phyloP scores from a whole-genome alignment of 2,329 filamentous ascomycete genomes.

The Exophiala viscosa region DNA sequence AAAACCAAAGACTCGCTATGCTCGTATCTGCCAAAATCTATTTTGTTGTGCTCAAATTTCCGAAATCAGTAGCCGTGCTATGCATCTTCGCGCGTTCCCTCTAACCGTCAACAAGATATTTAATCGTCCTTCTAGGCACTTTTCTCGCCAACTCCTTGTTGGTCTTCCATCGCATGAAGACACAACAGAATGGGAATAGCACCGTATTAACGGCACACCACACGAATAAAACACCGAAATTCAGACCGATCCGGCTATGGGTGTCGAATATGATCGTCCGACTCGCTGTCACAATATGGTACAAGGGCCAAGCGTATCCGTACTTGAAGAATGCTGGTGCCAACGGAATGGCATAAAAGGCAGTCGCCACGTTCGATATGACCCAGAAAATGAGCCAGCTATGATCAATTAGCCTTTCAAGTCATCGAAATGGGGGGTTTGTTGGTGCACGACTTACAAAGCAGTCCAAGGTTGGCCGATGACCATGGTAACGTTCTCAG shows the following conservation, averaged over 20 bases:
- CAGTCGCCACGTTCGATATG: slow-evolving; percentile 60
- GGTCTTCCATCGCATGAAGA: slow-evolving; percentile 43
- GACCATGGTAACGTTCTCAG: slow-evolving; percentile 63
- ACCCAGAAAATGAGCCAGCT: slow-evolving; percentile 65
- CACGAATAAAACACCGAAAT: slow-evolving; percentile 59
- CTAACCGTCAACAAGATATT: slow-evolving; percentile 17
- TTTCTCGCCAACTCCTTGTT: slow-evolving; percentile 26
- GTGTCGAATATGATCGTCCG: slow-evolving; percentile 60
- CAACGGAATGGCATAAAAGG: slow-evolving; percentile 59
- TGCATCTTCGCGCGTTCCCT: neutral
- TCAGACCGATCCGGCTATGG: slow-evolving; percentile 55
- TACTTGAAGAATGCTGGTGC: slow-evolving; percentile 58
- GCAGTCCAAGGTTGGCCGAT: slow-evolving; percentile 60
- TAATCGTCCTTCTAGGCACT: slow-evolving; percentile 16
- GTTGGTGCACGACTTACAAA: neutral
- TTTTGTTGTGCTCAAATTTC: neutral
- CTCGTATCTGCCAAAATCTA: neutral
- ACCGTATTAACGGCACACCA: slow-evolving; percentile 53
- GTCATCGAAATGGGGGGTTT: no score
- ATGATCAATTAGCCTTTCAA: no score
- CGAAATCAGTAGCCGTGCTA: neutral
- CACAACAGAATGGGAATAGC: slow-evolving; percentile 52
- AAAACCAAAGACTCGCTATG: no score
- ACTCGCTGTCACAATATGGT: slow-evolving; percentile 58
- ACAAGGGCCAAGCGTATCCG: slow-evolving; percentile 62